Base-by-base conservation (phyloP, 176 grass and related monocot genomes). In the Carex pumila region DNA sequence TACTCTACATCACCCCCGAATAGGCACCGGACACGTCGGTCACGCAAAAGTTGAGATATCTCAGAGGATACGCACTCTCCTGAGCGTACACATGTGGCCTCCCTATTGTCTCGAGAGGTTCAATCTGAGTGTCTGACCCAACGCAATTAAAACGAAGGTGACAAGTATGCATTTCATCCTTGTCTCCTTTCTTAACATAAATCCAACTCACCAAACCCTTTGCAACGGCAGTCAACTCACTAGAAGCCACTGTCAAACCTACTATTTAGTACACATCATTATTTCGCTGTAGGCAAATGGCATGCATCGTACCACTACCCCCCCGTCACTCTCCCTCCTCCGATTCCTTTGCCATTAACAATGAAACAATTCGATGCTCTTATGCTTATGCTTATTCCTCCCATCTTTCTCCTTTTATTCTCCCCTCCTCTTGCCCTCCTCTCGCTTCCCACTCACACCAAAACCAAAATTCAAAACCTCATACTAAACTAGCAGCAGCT, bases 331-430 rank as follows among this genome's bases (percentile, higher is more conserved):
- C 37, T 39, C 32, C 17, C 17, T 62, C 54, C 8, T 10, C 21
- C 8, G 55, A 45, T 62, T 62, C 61, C 79, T 29, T 43, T 6
- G 56, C 61, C 79, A 63, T 65, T 81, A 61, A 13, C 32, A 32
- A 60, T 31, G 47, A 21, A 81, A 81, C 79, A 49, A 81, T 47
- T 65, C 41, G 59, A 81, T 81, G 79, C 79, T 81, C 79, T 81
- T 50, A 49, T 49, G 25, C 25, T 25, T 63, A 63, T 63, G 14
- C 77, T 39, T 39, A 80, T 65, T 64, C 79, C 79, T 59, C 79
- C 5, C 55, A 39, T 81, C 57, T 62, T 18, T 25, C 79, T 81
- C 79, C 79, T 65, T 81, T 81, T 81, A 81, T 81, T 81, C 56
- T 45, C 34, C 58, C 15, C 60, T 64, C 19, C 57, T 55, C 34